These are phyloP conservation scores for Diaporthe batatas DNA, from an alignment of 2,329 filamentous ascomycete genomes.

Conservation along the genomic window DNA sequence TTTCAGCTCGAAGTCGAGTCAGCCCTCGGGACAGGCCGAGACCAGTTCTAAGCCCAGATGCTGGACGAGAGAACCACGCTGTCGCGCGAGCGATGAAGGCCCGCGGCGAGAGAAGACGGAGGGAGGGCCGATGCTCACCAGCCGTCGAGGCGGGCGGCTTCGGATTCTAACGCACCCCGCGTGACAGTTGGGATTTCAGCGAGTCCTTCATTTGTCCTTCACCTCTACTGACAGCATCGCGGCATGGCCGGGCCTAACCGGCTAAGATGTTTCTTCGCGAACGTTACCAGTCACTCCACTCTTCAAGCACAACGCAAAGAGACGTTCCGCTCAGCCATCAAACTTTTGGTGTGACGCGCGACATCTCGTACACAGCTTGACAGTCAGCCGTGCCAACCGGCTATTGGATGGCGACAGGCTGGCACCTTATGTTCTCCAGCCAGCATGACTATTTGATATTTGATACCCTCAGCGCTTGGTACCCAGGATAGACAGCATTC, in stretches of 20 bases:
- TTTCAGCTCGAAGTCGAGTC: constrained; percentile 45
- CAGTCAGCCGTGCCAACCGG: background rate
- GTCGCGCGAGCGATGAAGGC: constrained; percentile 49
- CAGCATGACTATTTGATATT: constrained; percentile 14
- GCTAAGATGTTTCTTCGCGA: background rate
- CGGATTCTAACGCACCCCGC: constrained; percentile 45
- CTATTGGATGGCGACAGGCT: background rate
- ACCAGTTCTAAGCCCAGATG: constrained; percentile 42
- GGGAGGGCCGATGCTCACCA: constrained; percentile 51
- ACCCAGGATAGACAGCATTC: constrained; percentile 36
- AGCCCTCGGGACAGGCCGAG: constrained; percentile 39
- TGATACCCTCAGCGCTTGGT: constrained; percentile 40
- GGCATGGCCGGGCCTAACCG: background rate
- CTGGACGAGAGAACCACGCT: constrained; percentile 47
- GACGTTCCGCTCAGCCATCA: background rate
- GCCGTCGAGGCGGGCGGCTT: constrained; percentile 50
- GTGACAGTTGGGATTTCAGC: too few species aligned
- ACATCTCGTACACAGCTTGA: background rate
- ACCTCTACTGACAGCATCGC: background rate
- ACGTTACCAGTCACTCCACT: background rate
- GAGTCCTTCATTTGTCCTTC: background rate
- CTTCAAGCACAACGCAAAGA: background rate
- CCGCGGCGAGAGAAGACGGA: constrained; percentile 51
- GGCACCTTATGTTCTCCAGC: background rate
- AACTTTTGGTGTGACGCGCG: background rate